A percentile compares a stretch with the other conserved stretches of the same genome.
phyloP scores from a whole-genome alignment of 2,329 filamentous ascomycete genomes.

The Chaetomium strumarium region DNA sequence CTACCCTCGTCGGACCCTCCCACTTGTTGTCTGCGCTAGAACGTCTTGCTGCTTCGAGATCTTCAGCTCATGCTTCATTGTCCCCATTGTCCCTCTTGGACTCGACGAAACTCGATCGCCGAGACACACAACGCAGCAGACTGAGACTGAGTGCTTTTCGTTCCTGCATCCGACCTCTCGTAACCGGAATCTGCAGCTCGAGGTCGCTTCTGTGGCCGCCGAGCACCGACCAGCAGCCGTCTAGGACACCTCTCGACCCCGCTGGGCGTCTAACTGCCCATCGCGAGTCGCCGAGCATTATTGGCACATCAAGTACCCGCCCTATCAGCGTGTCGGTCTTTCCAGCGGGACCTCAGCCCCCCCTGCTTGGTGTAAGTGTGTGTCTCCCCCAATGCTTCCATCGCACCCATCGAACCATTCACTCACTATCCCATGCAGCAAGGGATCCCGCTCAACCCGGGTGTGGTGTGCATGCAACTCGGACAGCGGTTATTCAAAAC shows the following conservation, averaged over 20 bases:
- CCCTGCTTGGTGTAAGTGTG: conserved; percentile 36
- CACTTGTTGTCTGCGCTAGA: conserved; percentile 7
- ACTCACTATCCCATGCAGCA: conserved; percentile 36
- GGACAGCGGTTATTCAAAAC: conserved; percentile 48
- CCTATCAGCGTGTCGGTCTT: conserved; percentile 39
- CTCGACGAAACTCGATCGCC: conserved; percentile 3
- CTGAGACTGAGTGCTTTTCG: background rate
- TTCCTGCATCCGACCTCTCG: conserved; percentile 7
- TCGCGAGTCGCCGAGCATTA: conserved; percentile 36
- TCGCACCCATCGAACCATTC: conserved; percentile 33
- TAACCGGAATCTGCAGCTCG: conserved; percentile 16
- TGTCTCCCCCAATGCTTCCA: conserved; percentile 25
- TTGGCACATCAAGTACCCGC: conserved; percentile 31
- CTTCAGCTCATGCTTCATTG: background rate
- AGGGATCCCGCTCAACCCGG: conserved; percentile 24
- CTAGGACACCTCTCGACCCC: conserved; percentile 33
- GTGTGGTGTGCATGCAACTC: conserved; percentile 29
- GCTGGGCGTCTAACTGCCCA: conserved; percentile 41
- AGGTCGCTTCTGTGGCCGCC: conserved; percentile 23
- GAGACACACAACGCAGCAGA: conserved; percentile 11
- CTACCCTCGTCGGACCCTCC: background rate
- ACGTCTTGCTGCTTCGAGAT: conserved; percentile 1
- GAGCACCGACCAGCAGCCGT: conserved; percentile 17
- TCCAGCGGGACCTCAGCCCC: conserved; percentile 28
- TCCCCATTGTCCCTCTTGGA: background rate